Percentiles rank a stretch among this genome's conserved stretches.
phyloP scores from a whole-genome alignment of 345 rosid genomes.

The Mangifera indica region DNA sequence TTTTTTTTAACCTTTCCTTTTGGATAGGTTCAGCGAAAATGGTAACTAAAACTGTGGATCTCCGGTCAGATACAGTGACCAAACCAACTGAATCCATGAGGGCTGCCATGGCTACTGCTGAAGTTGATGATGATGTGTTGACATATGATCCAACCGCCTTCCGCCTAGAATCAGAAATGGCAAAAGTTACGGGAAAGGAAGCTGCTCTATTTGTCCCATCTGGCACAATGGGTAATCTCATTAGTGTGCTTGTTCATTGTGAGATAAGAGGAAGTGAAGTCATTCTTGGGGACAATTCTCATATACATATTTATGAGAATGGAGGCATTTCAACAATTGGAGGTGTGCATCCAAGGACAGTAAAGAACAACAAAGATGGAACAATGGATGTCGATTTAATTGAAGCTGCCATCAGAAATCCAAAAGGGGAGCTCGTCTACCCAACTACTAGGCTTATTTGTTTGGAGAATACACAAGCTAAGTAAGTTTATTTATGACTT shows the following conservation, averaged over 20 bases:
- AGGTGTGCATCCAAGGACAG: conserved; percentile 82
- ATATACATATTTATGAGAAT: conserved; percentile 77
- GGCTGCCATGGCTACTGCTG: conserved; percentile 82
- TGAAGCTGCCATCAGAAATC: conserved; percentile 76
- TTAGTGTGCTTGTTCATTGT: conserved; percentile 90
- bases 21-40: conserved; percentile 35
- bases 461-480: conserved; percentile 88
- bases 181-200: conserved; percentile 74
- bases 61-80: conserved; percentile 90
- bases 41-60: conserved; percentile 79
- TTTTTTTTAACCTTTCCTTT: not conserved
- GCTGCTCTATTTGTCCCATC: conserved; percentile 88
- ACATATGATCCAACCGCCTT: conserved; percentile 66
- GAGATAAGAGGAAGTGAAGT: conserved; percentile 89
- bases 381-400: conserved; percentile 71
- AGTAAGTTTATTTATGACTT: conserved; percentile 44
- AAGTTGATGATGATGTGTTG: conserved; percentile 89
- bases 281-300: conserved; percentile 83
- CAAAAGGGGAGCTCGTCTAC: conserved; percentile 60
- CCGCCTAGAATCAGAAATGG: conserved; percentile 66
- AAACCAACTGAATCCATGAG: conserved; percentile 90
- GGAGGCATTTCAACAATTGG: conserved; percentile 88
- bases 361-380: conserved; percentile 78
- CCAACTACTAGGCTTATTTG: conserved; percentile 92
- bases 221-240: conserved; percentile 94